phyloP scores from a whole-genome alignment of 202 grass and related monocot genomes.

The Setaria italica region DNA sequence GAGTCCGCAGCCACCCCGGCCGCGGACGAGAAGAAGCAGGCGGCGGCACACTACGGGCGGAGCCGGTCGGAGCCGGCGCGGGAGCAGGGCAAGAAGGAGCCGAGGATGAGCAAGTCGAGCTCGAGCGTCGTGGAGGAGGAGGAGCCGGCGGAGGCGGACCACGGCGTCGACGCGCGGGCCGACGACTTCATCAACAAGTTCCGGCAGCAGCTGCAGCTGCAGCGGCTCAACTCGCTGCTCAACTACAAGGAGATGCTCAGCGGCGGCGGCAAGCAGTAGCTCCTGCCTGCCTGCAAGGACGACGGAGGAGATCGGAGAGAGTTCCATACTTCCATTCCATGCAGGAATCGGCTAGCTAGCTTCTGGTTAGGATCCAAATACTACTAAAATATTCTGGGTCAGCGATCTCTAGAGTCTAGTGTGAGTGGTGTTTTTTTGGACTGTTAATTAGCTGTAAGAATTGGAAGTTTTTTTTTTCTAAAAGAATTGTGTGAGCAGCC shows the following conservation, averaged over 20 bases:
- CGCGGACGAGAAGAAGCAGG: neutral
- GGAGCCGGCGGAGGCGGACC: slow-evolving; percentile 18
- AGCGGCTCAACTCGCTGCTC: slow-evolving; percentile 85
- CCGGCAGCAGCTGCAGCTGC: slow-evolving; percentile 80
- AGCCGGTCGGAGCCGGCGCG: slow-evolving; percentile 51
- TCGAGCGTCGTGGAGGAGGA: slow-evolving; percentile 25
- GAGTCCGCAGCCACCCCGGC: neutral
- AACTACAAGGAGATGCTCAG: slow-evolving; percentile 66
- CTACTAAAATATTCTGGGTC: neutral
- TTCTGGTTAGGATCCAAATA: slow-evolving; percentile 1
- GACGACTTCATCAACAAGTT: slow-evolving; percentile 93
- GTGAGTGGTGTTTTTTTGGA: neutral
- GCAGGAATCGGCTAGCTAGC: neutral
- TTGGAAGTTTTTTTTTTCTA: neutral
- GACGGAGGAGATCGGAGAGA: neutral
- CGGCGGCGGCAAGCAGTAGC: slow-evolving; percentile 38
- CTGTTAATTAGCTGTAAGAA: neutral
- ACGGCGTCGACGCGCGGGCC: slow-evolving; percentile 71
- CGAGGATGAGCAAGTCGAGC: slow-evolving; percentile 54
- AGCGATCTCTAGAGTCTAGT: slow-evolving; percentile 10
- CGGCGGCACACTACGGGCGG: slow-evolving; percentile 21
- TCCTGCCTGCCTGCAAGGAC: neutral
- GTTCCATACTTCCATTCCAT: neutral
- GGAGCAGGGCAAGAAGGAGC: slow-evolving; percentile 36
- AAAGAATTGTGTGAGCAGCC: too few species aligned